Evolutionary conservation across 2,329 filamentous ascomycete genomes (phyloP), one percentile per base, ranked within the genome.

Genomic region (Thermoascus crustaceus): DNA sequence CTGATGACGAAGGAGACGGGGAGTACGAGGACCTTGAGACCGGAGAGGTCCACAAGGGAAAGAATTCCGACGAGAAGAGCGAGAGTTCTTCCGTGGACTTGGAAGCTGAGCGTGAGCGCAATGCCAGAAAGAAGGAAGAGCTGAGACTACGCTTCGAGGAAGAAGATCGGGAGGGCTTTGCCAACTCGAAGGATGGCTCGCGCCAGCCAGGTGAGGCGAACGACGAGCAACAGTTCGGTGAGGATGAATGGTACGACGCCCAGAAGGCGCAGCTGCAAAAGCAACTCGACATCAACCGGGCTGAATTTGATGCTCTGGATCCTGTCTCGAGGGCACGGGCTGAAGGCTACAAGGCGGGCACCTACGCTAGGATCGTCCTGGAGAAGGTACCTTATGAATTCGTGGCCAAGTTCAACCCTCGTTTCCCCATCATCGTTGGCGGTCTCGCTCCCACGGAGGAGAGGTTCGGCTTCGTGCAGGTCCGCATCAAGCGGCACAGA

Each of bases 241-340:
- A 98, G 61, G 91, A 98, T 56, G 85, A 98, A 37, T 98, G 93
- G 93, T 98, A 98, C 57, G 91, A 96, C 55, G 78, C 84, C 18
- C 91, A 98, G 57, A 98, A 98, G 66, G 85, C 91, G 20, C 75
- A 83, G 58, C 80, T 98, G 40, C 85, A 95, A 63, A 95, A 94
- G 64, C 91, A 98, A 60, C 75, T 91, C 44, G 85, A 93, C 53
- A 95, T 98, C 75, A 98, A 98, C 66, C 86, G 87, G 54, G 78
- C 85, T 39, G 93, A 96, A 55, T 94, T 93, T 46, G 85, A 88
- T 48, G 76, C 77, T 36, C 75, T 98, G 2, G 91, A 98, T 55
- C 83, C 91, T 44, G 69, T 75, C 27, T 88, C 93, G 42, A 78
- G 91, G 34, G 73, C 82, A 2, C 78, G 82, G 6, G 86, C 94